These are phyloP conservation scores for Diaporthe sp. DNA, from an alignment of 2,329 filamentous ascomycete species.

Conservation along the genomic window DNA sequence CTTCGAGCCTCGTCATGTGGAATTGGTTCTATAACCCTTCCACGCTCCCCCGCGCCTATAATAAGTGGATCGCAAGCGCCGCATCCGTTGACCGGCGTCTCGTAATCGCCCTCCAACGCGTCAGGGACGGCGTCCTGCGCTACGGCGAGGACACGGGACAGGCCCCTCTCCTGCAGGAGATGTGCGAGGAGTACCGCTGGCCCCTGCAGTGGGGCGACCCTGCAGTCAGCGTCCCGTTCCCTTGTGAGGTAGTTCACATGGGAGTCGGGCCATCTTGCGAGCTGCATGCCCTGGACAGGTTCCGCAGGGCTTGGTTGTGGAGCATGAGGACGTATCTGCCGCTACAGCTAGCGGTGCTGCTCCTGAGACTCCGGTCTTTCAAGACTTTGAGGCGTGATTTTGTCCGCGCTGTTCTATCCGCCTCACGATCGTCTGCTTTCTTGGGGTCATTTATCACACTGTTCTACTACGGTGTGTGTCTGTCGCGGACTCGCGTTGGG, in stretches of 20 bases:
- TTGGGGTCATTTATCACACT: slow-evolving; percentile 81
- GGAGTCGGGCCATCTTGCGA: slow-evolving; percentile 81
- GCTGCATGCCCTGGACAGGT: slow-evolving; percentile 76
- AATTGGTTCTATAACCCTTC: slow-evolving; percentile 85
- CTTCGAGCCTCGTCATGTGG: slow-evolving; percentile 86
- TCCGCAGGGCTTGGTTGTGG: slow-evolving; percentile 78
- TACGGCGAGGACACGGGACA: slow-evolving; percentile 83
- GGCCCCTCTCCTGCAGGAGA: slow-evolving; percentile 73
- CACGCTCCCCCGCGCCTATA: slow-evolving; percentile 79
- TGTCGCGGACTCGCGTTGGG: slow-evolving; percentile 79
- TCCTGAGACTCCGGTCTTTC: slow-evolving; percentile 67
- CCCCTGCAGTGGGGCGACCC: slow-evolving; percentile 82
- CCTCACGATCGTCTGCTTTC: slow-evolving; percentile 80
- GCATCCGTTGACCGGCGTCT: slow-evolving; percentile 82
- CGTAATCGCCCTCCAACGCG: slow-evolving; percentile 78
- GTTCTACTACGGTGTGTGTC: slow-evolving; percentile 89
- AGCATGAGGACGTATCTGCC: slow-evolving; percentile 83
- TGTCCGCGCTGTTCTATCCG: slow-evolving; percentile 66
- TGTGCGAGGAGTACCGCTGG: slow-evolving; percentile 79
- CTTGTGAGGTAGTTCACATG: slow-evolving; percentile 89
- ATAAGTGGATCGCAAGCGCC: slow-evolving; percentile 84
- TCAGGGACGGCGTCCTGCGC: slow-evolving; percentile 70
- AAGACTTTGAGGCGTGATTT: slow-evolving; percentile 52
- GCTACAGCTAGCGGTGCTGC: slow-evolving; percentile 69
- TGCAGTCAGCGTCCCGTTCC: slow-evolving; percentile 75